Percentiles rank a stretch among this genome's conserved stretches.
Evolutionary conservation across 2,329 filamentous ascomycete species (phyloP).

Genomic region (Chaetomiaceae sp.): DNA sequence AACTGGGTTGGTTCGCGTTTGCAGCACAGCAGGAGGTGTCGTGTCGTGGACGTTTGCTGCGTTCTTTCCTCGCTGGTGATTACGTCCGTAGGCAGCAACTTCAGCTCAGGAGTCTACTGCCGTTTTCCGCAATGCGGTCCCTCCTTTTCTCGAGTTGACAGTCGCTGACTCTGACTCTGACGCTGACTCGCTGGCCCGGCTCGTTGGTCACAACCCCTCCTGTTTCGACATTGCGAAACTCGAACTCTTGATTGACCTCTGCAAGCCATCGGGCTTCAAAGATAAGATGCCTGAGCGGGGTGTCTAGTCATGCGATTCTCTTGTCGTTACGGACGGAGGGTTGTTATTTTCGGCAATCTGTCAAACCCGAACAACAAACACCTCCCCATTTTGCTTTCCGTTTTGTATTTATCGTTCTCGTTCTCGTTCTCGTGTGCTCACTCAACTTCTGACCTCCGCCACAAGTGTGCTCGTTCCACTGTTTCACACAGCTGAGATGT

Average conservation of each 20-base stretch:
- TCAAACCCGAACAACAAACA: neutral
- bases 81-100: slow-evolving; percentile 18
- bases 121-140: neutral
- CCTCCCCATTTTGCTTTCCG: neutral
- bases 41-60: neutral
- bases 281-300: too few species aligned
- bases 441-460: neutral
- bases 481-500: too few species aligned
- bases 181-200: too few species aligned
- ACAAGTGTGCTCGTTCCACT: neutral
- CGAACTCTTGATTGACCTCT: too few species aligned
- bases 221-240: too few species aligned
- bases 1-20: neutral
- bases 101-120: neutral
- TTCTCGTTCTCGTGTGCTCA: too few species aligned
- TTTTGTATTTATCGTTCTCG: neutral
- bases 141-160: neutral
- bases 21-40: slow-evolving; percentile 4
- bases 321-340: too few species aligned
- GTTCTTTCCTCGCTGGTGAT: slow-evolving; percentile 2
- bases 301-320: too few species aligned
- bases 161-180: too few species aligned
- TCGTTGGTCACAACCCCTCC: too few species aligned
- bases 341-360: neutral
- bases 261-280: neutral